Percentiles rank a stretch among this genome's conserved stretches.
phyloP scores from a whole-genome alignment of 768 basidiomycete genomes.

The Dacryopinax spathularia region DNA sequence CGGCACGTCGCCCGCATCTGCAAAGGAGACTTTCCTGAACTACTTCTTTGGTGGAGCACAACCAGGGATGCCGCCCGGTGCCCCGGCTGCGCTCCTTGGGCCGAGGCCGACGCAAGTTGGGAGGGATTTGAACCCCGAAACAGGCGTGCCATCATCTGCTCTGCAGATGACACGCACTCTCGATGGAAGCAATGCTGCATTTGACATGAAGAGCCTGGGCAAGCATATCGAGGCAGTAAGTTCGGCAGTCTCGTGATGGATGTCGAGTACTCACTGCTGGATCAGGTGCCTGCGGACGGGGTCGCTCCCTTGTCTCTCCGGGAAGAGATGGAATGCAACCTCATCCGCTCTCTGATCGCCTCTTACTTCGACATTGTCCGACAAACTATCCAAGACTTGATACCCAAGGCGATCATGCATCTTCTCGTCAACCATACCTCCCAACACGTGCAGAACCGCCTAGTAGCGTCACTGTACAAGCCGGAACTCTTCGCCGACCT shows the following conservation, averaged over 20 bases:
- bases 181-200: conserved; percentile 72
- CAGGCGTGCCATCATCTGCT: not conserved
- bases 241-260: conserved; percentile 15
- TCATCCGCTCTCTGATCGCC: conserved; percentile 87
- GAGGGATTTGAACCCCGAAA: conserved; percentile 12
- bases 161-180: conserved; percentile 28
- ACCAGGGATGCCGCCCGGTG: conserved; percentile 30
- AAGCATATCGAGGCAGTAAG: conserved; percentile 95
- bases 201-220: conserved; percentile 96
- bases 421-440: conserved; percentile 93
- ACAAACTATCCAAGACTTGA: conserved; percentile 89
- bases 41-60: conserved; percentile 95
- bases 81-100: conserved; percentile 1
- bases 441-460: conserved; percentile 88
- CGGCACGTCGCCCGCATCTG: conserved; percentile 23
- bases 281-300: conserved; percentile 39
- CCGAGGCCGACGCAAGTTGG: conserved; percentile 9
- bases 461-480: conserved; percentile 90
- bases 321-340: conserved; percentile 91
- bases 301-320: conserved; percentile 52
- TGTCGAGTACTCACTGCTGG: not conserved
- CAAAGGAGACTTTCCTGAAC: conserved; percentile 85
- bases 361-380: conserved; percentile 94
- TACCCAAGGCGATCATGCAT: conserved; percentile 98
- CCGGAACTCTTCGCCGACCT: conserved; percentile 82